A percentile compares a stretch with the other conserved stretches of the same genome.
phyloP scores from a whole-genome alignment of 352 stramenopile species.

The Blastocystis sp. region DNA sequence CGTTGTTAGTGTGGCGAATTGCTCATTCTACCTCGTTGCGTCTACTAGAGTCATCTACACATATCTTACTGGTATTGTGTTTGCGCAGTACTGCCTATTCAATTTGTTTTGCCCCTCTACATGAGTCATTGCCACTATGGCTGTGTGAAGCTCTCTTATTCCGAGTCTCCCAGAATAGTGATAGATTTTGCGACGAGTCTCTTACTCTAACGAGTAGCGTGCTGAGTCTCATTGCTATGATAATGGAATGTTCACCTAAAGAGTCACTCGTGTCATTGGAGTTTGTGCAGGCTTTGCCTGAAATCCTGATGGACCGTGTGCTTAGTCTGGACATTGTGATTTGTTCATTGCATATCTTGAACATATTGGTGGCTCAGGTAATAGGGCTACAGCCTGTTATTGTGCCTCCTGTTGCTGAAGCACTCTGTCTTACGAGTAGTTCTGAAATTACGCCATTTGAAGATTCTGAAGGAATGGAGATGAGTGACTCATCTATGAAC shows the following conservation, averaged over 20 bases:
- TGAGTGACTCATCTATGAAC: too few species aligned
- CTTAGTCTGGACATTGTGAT: neutral
- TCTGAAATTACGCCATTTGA: neutral
- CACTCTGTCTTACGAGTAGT: neutral
- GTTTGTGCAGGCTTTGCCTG: neutral
- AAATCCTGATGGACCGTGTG: neutral
- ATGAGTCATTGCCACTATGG: neutral
- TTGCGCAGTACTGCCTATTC: neutral
- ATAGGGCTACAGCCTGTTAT: neutral
- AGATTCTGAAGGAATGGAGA: too few species aligned
- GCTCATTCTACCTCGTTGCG: neutral
- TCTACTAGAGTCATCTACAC: neutral
- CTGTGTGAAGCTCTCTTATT: neutral
- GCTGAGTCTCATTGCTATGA: neutral
- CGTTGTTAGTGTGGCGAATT: neutral
- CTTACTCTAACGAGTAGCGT: neutral
- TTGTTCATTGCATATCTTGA: neutral
- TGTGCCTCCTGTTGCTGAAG: neutral
- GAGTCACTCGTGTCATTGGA: neutral
- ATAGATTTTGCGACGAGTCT: neutral
- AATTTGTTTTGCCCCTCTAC: neutral
- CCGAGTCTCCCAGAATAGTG: neutral
- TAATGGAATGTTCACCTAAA: neutral
- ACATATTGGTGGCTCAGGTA: neutral
- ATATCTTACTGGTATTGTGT: neutral